Conservation (phyloP, 306 rosid species). For the Cucumis cinereus region DNA sequence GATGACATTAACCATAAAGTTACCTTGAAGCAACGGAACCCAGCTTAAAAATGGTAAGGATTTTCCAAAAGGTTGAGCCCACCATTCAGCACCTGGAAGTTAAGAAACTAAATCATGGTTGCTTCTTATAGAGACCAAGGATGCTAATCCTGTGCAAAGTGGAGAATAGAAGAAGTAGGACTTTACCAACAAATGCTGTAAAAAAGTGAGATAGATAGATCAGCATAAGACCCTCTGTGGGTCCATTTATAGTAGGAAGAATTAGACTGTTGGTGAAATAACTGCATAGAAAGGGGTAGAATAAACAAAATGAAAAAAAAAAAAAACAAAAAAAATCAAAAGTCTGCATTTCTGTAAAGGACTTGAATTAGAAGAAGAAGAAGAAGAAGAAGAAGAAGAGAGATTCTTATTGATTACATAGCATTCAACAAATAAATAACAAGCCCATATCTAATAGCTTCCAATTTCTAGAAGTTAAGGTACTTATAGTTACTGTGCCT, state of each 20-base stretch:
- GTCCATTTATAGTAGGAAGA: constrained; percentile 86
- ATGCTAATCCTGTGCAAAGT: neutral
- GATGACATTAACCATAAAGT: constrained; percentile 7
- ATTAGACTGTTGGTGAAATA: constrained; percentile 81
- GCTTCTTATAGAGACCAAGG: neutral
- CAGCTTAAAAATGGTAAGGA: constrained; percentile 67
- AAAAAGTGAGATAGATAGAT: constrained; percentile 59
- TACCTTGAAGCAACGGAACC: constrained; percentile 62
- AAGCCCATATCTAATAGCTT: neutral
- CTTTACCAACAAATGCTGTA: constrained; percentile 81
- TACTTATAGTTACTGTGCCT: neutral
- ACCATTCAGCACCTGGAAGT: constrained; percentile 80
- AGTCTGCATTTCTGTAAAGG: neutral
- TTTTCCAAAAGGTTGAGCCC: constrained; percentile 62
- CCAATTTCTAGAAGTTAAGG: neutral
- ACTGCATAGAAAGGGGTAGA: constrained; percentile 35
- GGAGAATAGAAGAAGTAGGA: constrained; percentile 7
- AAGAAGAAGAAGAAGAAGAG: neutral
- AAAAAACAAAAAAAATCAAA: neutral
- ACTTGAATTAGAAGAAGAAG: neutral
- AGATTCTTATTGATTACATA: neutral
- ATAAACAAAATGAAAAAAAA: neutral
- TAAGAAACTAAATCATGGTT: neutral
- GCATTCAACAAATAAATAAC: neutral
- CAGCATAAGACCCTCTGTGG: constrained; percentile 93